phyloP scores from a whole-genome alignment of 257 asterid species.

The Rubia yunnanensis region DNA sequence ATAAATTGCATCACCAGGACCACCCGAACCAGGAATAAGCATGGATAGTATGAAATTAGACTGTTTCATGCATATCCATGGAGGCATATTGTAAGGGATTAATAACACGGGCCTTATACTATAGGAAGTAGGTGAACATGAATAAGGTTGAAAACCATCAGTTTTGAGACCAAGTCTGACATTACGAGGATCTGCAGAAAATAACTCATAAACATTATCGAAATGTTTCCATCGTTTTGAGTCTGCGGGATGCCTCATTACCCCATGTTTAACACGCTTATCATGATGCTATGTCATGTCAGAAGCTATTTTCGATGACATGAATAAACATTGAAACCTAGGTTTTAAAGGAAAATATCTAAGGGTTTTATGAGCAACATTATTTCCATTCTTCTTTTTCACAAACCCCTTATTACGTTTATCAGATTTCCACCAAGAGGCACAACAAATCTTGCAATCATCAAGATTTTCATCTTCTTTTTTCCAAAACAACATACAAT shows the following conservation, averaged over 20 bases:
- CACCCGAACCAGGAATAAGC: too few species aligned
- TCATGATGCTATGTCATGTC: too few species aligned
- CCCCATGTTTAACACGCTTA: not conserved
- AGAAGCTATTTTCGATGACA: conserved; percentile 2
- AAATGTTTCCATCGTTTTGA: not conserved
- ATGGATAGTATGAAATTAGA: not conserved
- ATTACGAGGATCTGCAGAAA: not conserved
- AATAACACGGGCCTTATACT: not conserved
- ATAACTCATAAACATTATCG: not conserved
- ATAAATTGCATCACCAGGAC: not conserved
- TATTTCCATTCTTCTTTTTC: too few species aligned
- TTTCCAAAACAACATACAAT: too few species aligned
- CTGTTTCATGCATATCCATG: not conserved
- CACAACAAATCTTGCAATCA: not conserved
- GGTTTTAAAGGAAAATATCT: conserved; percentile 7
- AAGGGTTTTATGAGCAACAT: not conserved
- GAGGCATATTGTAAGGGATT: not conserved
- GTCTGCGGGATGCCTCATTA: not conserved
- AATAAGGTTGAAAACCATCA: not conserved
- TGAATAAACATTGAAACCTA: conserved; percentile 1
- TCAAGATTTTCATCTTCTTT: too few species aligned
- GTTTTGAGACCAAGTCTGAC: not conserved
- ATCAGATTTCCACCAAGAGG: not conserved
- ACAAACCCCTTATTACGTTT: too few species aligned
- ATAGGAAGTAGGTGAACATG: not conserved